Percentiles rank a stretch among this genome's conserved stretches.
Conservation (phyloP, 2,329 filamentous ascomycete species). For the Geosmithia flava region DNA sequence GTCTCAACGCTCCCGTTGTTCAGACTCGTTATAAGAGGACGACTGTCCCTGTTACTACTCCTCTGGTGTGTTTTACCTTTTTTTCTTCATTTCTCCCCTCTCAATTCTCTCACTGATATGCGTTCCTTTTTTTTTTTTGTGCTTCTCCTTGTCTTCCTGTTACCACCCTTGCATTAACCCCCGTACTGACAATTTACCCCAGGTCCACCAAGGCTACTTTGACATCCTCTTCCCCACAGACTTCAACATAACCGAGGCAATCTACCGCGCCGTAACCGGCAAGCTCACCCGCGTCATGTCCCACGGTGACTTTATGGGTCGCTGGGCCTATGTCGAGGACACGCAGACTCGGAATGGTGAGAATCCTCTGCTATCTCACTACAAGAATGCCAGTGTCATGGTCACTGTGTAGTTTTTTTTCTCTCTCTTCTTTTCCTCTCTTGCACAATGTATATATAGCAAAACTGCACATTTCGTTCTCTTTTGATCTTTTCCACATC, state of each 20-base stretch:
- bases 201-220: slow-evolving; percentile 98
- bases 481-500: no score
- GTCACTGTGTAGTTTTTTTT: slow-evolving; percentile 60
- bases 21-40: slow-evolving; percentile 83
- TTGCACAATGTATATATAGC: no score
- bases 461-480: no score
- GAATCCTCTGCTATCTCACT: slow-evolving; percentile 86
- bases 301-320: slow-evolving; percentile 81
- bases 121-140: not conserved
- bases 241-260: slow-evolving; percentile 78
- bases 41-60: slow-evolving; percentile 82
- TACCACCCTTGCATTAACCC: not conserved
- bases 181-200: not conserved
- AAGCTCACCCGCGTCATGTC: slow-evolving; percentile 75
- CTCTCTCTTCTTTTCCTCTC: no score
- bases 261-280: slow-evolving; percentile 88
- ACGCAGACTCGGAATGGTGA: slow-evolving; percentile 83
- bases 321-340: slow-evolving; percentile 84
- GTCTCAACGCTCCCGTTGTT: slow-evolving; percentile 87
- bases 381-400: slow-evolving; percentile 89
- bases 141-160: not conserved
- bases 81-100: not conserved
- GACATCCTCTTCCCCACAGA: slow-evolving; percentile 98
- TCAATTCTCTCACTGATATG: no score
- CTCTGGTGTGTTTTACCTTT: slow-evolving; percentile 50